Evolutionary conservation across 2,329 filamentous ascomycete genomes (phyloP), one percentile per base, ranked within the genome.

Genomic region (Penicillium sumatraense): DNA sequence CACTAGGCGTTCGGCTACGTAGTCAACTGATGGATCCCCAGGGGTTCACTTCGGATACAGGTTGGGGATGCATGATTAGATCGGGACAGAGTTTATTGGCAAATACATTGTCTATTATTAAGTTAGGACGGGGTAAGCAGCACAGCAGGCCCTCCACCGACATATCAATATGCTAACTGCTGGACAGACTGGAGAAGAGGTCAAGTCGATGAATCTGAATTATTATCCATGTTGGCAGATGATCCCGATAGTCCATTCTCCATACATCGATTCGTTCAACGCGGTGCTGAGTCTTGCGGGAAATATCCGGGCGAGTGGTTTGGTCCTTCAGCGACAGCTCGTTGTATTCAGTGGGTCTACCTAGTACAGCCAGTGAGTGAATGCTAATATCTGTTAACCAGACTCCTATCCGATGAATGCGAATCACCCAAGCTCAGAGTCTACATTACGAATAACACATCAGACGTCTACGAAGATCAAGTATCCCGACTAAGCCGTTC

Each of bases 251-350:
- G 95, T 3, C 91, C 92, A 0, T 98, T 96, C 71, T 98, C 93
- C 1, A 91, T 99, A 64, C 95, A 99, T 68, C 90, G 88, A 58
- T 99, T 99, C 68, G 95, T 99, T 31, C 82, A 88, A 50, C 89
- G 96, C 65, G 95, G 95, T 16, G 92, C 92, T 21, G 81, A 84
- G 31, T 88, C 89, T 2, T 99, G 95, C 73, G 93, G 91, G 3
- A 98, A 96, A 75, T 90, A 96, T 68, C 95, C 95, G 0, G 95
- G 95, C 33, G 91, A 98, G 75, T 99, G 95, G 95, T 99, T 99
- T 75, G 95, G 95, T 0, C 95, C 95, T n/a, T 97, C 92, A 16
- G 95, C 95, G 6, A 96, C 95, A 9, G 93, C 95, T 44, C 86
- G 89, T 53, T 98, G 95, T 73, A 97, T 99, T 63, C 89, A 95